Evolutionary conservation across 306 rosid genomes (phyloP), one percentile per base, ranked within the genome.

Genomic region (Rosa multiflora): DNA sequence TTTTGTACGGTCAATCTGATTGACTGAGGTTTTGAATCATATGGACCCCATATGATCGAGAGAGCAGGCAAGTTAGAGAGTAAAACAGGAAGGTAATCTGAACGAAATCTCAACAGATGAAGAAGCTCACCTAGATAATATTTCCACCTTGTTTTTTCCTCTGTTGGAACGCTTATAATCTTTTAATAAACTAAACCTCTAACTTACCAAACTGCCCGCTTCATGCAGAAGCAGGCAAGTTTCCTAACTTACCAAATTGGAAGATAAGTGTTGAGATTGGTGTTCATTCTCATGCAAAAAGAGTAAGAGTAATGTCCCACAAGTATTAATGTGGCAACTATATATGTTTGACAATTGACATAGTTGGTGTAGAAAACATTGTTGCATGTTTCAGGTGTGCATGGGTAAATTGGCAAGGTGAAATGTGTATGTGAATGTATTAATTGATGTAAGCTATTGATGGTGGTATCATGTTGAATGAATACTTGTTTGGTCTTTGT

Each of bases 11-110:
- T 63, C 76, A 69, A 48, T 80, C 32, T 85, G 77, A 73, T 85
- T 77, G 79, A 81, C 76, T 85, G 84, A 74, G 78, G 82, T 83
- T 44, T 85, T 69, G 87, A 86, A 75, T 63, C 70, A 67, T 87
- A 66, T 69, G 73, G 81, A 88, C 68, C 90, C 91, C 85, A 82
- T 82, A 42, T 29, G 53, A 26, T 26, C 29, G 29, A 75, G 69
- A 67, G 46, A 74, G 81, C 61, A 64, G 82, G 77, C 46, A 18
- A 78, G 74, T n/a, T 49, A 55, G 79, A 74, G 48, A 79, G 75
- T 77, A 81, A 75, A 70, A 72, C 78, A 66, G 63, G 56, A 80
- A 44, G 39, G 48, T 26, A 39, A 69, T 78, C 53, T 43, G 80
- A 29, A 66, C 26, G 42, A 78, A 46, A 83, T 73, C 78, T 73